These are phyloP conservation scores for Ilex asprella DNA, from an alignment of 257 asterid species.

Conservation along the genomic window DNA sequence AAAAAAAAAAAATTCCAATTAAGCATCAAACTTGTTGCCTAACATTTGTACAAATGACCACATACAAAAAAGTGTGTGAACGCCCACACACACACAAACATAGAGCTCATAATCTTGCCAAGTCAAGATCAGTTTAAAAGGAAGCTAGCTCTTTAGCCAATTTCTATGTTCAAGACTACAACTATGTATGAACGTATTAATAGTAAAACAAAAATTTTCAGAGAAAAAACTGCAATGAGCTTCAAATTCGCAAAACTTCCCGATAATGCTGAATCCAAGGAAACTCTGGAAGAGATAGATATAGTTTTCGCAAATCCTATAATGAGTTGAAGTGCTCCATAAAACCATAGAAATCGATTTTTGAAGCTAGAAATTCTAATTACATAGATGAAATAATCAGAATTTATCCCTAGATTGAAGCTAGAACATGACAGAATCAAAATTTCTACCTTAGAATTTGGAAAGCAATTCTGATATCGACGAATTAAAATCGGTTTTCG, in stretches of 20 bases:
- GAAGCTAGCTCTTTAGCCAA: constrained; percentile 94
- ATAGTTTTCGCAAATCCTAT: constrained; percentile 33
- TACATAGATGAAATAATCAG: too few species aligned
- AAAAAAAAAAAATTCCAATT: background rate
- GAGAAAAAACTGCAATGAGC: constrained; percentile 66
- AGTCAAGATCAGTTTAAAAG: constrained; percentile 66
- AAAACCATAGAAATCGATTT: constrained; percentile 9
- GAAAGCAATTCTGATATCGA: too few species aligned
- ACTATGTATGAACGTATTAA: background rate
- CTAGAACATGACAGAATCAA: too few species aligned
- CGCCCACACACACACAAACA: background rate
- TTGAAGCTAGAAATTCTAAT: too few species aligned
- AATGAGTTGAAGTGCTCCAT: constrained; percentile 48
- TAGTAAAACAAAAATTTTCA: background rate
- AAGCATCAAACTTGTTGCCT: background rate
- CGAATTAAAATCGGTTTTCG: background rate
- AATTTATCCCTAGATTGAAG: too few species aligned
- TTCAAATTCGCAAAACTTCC: constrained; percentile 84
- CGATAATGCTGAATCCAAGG: constrained; percentile 44
- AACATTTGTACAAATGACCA: background rate
- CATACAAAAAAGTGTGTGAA: too few species aligned
- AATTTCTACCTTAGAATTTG: too few species aligned
- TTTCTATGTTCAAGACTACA: constrained; percentile 46
- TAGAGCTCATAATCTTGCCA: constrained; percentile 48
- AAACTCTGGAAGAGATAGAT: constrained; percentile 34